Conservation (phyloP, 257 asterid species). For the Jaltomata sinuosa region DNA sequence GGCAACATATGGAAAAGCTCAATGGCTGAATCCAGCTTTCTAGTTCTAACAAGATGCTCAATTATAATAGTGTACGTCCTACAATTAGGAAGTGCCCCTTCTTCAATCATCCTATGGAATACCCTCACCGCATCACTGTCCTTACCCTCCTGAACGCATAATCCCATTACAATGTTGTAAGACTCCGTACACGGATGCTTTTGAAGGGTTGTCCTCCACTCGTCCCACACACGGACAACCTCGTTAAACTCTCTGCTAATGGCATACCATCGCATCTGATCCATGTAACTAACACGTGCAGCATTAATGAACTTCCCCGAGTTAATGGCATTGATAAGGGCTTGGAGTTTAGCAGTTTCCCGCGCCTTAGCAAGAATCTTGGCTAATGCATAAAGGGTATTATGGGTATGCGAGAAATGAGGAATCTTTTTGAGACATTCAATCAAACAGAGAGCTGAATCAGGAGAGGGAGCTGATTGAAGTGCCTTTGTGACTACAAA, state of each 20-base stretch:
- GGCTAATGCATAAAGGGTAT: constrained; percentile 68
- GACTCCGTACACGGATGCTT: constrained; percentile 75
- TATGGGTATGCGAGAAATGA: constrained; percentile 60
- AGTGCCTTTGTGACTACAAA: constrained; percentile 80
- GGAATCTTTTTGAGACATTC: constrained; percentile 52
- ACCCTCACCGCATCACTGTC: constrained; percentile 56
- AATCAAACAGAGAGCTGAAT: constrained; percentile 50
- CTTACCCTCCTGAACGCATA: constrained; percentile 51
- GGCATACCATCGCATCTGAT: constrained; percentile 73
- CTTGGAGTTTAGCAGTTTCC: constrained; percentile 43
- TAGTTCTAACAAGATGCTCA: constrained; percentile 56
- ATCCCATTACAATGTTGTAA: constrained; percentile 69
- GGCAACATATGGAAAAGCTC: constrained; percentile 61
- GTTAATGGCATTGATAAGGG: constrained; percentile 59
- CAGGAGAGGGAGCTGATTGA: constrained; percentile 72
- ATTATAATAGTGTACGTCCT: constrained; percentile 71
- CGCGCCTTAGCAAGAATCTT: constrained; percentile 74
- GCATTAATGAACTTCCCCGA: constrained; percentile 53
- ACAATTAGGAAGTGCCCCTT: constrained; percentile 86
- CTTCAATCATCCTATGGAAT: constrained; percentile 52
- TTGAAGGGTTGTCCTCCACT: constrained; percentile 55
- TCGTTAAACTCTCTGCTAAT: constrained; percentile 59
- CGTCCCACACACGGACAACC: constrained; percentile 57
- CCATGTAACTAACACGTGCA: constrained; percentile 69
- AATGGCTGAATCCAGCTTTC: constrained; percentile 50